These are phyloP conservation scores for Fusarium sp. DNA, from an alignment of 2,329 filamentous ascomycete genomes.

Conservation along the genomic window DNA sequence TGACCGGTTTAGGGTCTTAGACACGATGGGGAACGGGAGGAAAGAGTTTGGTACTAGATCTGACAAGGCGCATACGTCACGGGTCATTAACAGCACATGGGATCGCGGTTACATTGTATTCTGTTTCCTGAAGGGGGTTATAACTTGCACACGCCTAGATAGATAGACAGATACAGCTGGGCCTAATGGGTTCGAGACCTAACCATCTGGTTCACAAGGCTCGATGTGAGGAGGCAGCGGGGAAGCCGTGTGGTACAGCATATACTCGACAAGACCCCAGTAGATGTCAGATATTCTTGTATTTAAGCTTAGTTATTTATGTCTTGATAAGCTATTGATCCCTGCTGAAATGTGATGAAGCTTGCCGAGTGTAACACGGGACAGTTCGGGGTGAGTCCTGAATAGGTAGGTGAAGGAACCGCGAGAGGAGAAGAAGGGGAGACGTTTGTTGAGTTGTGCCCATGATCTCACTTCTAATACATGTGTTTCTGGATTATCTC, in stretches of 20 bases:
- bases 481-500: too few relatives aligned
- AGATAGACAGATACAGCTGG: not conserved
- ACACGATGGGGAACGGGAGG: not conserved
- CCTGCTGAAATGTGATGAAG: not conserved
- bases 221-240: not conserved
- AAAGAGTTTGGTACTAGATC: not conserved
- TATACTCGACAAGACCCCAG: not conserved
- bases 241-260: not conserved
- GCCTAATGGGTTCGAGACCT: not conserved
- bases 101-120: not conserved
- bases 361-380: not conserved
- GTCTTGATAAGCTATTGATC: not conserved
- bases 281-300: not conserved
- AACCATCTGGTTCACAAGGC: not conserved
- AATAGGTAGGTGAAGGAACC: not conserved
- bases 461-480: not conserved
- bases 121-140: not conserved
- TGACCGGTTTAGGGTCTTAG: not conserved
- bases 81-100: not conserved
- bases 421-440: not conserved
- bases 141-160: not conserved
- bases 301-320: not conserved
- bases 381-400: not conserved
- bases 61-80: not conserved
- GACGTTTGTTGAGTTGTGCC: not conserved